Conservation (phyloP, 1,284 basidiomycete genomes). For the Calocybe gambosa region DNA sequence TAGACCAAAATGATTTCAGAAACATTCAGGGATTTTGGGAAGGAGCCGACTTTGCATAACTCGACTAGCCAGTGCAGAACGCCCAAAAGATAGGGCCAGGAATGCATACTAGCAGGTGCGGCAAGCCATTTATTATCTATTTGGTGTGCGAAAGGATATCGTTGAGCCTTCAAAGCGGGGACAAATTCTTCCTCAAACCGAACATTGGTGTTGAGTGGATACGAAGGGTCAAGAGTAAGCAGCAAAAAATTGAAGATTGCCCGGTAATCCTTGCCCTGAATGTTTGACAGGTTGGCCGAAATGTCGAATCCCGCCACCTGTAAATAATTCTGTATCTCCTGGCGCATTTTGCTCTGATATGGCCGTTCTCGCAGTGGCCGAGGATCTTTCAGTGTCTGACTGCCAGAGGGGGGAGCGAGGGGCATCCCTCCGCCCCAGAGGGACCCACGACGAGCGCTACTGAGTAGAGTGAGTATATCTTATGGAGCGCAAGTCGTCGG, state of each 20-base stretch:
- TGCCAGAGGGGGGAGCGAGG: slow-evolving; percentile 40
- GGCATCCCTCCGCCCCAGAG: slow-evolving; percentile 48
- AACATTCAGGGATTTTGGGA: background rate
- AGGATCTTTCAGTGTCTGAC: slow-evolving; percentile 57
- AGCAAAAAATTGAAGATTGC: slow-evolving; percentile 75
- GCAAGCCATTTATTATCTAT: slow-evolving; percentile 81
- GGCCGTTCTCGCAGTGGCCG: slow-evolving; percentile 68
- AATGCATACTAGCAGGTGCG: slow-evolving; percentile 77
- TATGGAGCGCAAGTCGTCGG: background rate
- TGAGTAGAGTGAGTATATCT: slow-evolving; percentile 16
- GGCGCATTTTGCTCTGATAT: slow-evolving; percentile 69
- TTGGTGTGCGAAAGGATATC: slow-evolving; percentile 70
- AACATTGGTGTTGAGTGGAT: slow-evolving; percentile 47
- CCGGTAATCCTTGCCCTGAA: slow-evolving; percentile 79
- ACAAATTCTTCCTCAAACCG: slow-evolving; percentile 82
- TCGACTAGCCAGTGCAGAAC: slow-evolving; percentile 87
- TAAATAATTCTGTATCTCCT: slow-evolving; percentile 69
- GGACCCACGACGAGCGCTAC: slow-evolving; percentile 63
- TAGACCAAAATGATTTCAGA: slow-evolving; percentile 12
- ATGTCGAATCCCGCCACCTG: slow-evolving; percentile 59
- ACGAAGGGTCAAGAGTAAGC: slow-evolving; percentile 64
- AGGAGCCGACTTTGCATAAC: slow-evolving; percentile 57
- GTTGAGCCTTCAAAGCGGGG: slow-evolving; percentile 62
- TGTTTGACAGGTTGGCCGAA: slow-evolving; percentile 59
- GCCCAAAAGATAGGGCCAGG: slow-evolving; percentile 78